Evolutionary conservation across 768 basidiomycete genomes (phyloP).

Genomic region (Pisolithus albus): DNA sequence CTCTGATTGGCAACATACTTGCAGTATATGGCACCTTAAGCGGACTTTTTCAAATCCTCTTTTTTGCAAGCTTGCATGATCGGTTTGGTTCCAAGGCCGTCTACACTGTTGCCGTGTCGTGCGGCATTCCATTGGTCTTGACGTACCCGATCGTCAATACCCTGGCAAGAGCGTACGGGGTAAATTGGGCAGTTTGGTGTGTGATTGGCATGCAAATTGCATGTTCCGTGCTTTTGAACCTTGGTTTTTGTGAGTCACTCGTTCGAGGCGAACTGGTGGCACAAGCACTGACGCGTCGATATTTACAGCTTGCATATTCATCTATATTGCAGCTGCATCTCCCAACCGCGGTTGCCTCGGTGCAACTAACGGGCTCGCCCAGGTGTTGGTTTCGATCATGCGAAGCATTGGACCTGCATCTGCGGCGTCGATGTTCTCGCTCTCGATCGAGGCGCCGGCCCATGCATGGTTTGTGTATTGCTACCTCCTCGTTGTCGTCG

Average conservation of each 20-base stretch:
- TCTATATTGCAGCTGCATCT: conserved; percentile 59
- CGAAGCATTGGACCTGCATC: conserved; percentile 30
- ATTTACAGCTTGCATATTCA: conserved; percentile 56
- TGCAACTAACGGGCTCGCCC: conserved; percentile 51
- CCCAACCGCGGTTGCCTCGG: conserved; percentile 66
- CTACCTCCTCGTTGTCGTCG: conserved; percentile 15
- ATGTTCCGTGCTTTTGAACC: conserved; percentile 40
- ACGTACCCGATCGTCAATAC: conserved; percentile 56
- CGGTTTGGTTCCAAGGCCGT: conserved; percentile 58
- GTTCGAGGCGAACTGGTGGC: background rate
- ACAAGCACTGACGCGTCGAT: background rate
- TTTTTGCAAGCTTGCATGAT: conserved; percentile 57
- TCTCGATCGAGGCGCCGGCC: conserved; percentile 30
- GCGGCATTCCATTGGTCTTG: conserved; percentile 47
- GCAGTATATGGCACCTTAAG: conserved; percentile 55
- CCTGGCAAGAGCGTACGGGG: conserved; percentile 45
- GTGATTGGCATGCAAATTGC: conserved; percentile 44
- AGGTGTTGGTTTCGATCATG: conserved; percentile 23
- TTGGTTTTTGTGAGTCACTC: conserved; percentile 47
- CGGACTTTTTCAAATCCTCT: conserved; percentile 61
- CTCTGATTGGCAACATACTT: conserved; percentile 58
- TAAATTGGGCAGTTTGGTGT: conserved; percentile 42
- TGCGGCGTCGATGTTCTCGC: conserved; percentile 32
- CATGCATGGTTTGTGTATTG: conserved; percentile 25
- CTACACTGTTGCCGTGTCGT: conserved; percentile 45